Evolutionary conservation across 257 asterid genomes (phyloP).

Genomic region (Gardenia jasminoides): DNA sequence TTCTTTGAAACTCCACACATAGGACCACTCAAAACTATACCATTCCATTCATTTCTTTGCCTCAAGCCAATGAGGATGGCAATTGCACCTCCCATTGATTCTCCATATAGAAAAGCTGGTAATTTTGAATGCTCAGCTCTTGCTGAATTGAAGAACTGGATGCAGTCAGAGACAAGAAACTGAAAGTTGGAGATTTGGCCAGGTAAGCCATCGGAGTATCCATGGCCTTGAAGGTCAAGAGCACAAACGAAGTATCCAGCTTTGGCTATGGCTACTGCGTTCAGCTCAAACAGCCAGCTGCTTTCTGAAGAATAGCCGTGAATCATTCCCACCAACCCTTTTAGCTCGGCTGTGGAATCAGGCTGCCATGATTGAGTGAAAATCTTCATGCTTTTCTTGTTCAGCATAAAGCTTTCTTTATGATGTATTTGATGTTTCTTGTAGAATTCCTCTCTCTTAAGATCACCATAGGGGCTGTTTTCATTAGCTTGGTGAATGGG

Average conservation of each 20-base stretch:
- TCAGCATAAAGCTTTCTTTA: conserved; percentile 51
- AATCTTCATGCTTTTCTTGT: conserved; percentile 48
- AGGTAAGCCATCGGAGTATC: conserved; percentile 61
- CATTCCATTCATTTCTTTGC: conserved; percentile 63
- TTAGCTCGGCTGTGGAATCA: conserved; percentile 3
- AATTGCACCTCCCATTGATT: conserved; percentile 74
- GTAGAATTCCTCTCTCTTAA: conserved; percentile 57
- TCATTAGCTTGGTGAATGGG: conserved; percentile 77
- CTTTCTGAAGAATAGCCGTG: conserved; percentile 85
- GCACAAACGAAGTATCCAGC: conserved; percentile 66
- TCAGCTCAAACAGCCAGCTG: conserved; percentile 75
- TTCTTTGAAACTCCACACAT: conserved; percentile 74
- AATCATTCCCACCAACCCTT: conserved; percentile 70
- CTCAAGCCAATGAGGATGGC: conserved; percentile 48
- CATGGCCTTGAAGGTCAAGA: conserved; percentile 78
- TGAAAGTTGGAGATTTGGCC: conserved; percentile 52
- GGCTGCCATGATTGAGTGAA: conserved; percentile 83
- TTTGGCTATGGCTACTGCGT: conserved; percentile 71
- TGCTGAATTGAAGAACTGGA: conserved; percentile 45
- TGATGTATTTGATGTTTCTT: conserved; percentile 57
- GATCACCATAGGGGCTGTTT: conserved; percentile 74
- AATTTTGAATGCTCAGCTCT: conserved; percentile 35
- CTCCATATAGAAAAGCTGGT: conserved; percentile 79
- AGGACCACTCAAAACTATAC: conserved; percentile 64
- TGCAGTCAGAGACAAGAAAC: conserved; percentile 53